Base-by-base conservation (phyloP, 2,329 filamentous ascomycete genomes). In the Colletotrichum paranaense region DNA sequence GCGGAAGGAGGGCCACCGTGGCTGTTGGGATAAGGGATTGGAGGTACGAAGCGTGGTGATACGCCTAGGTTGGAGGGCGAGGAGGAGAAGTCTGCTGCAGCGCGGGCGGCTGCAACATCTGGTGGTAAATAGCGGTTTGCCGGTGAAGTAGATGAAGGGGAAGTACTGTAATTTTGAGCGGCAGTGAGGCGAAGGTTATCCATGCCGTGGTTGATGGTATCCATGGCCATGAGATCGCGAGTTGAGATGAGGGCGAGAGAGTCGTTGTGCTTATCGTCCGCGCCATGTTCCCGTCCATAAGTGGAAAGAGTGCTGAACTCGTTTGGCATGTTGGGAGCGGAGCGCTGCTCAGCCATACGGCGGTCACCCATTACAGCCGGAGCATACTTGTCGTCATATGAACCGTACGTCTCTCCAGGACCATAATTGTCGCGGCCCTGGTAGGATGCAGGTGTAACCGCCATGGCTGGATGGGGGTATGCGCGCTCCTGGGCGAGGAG, bases 201-300 rank as follows among this genome's bases (percentile, higher is more conserved):
- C 81, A 87, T 85, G 38, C 82, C 81, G 5, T 81, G 77, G 30
- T 82, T 82, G 32, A 87, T 77, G 3, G 74, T 78, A 62, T 89
- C 87, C 75, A 88, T 82, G 49, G 84, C 82, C 76, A 91, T 83
- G 24, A 91, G 82, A 57, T 90, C 88, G 14, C 82, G 82, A 0
- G 89, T 91, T 0, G 88, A 89, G 60, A 91, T 89, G 52, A 90
- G 80, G 4, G 85, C 84, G 76, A 86, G 83, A 1, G 84, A 82
- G 19, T 83, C 82, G 35, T 78, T 78, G 14, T 79, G 78, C 4
- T 77, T 78, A 7, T 80, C 80, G 5, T 84, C 83, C n/a, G 83
- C 83, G 2, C 85, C 84, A 2, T 82, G 82, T 9, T 77, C 77
- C 4, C 76, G 77, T 58, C 84, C 84, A 65, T 83, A 84, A 6